These are phyloP conservation scores for Massarina eburnea DNA, from an alignment of 2,329 filamentous ascomycete genomes.

Conservation along the genomic window DNA sequence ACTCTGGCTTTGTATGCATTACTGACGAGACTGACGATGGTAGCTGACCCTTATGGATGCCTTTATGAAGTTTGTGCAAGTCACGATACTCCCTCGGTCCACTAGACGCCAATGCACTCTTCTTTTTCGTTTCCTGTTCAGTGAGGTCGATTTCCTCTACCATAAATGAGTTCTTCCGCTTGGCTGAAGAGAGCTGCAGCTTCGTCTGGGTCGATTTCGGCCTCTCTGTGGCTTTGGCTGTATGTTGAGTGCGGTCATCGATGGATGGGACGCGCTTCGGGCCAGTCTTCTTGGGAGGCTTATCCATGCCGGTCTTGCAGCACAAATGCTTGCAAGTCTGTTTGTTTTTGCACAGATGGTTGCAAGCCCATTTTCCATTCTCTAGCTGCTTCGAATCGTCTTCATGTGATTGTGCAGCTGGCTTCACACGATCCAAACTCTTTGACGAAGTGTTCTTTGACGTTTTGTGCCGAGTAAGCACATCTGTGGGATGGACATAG, in stretches of 20 bases:
- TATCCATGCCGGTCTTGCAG: slow-evolving; percentile 71
- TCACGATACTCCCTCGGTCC: slow-evolving; percentile 22
- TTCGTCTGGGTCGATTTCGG: slow-evolving; percentile 29
- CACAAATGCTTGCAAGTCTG: slow-evolving; percentile 69
- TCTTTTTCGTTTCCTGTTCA: slow-evolving; percentile 31
- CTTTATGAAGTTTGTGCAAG: slow-evolving; percentile 30
- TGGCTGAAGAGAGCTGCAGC: slow-evolving; percentile 27
- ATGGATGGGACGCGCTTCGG: slow-evolving; percentile 23
- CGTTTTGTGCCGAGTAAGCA: slow-evolving; percentile 21
- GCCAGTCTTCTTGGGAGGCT: slow-evolving; percentile 53
- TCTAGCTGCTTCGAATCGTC: slow-evolving; percentile 52
- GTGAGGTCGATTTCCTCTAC: slow-evolving; percentile 39
- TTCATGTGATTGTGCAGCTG: slow-evolving; percentile 7
- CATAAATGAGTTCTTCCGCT: slow-evolving; percentile 22
- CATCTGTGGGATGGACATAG: slow-evolving; percentile 37
- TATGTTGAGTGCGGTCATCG: slow-evolving; percentile 7
- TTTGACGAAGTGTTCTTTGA: slow-evolving; percentile 17
- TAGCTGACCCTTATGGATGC: slow-evolving; percentile 20
- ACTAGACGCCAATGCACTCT: slow-evolving; percentile 14
- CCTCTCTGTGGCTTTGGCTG: not conserved
- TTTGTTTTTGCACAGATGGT: slow-evolving; percentile 68
- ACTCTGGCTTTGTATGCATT: slow-evolving; percentile 30
- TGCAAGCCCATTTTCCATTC: slow-evolving; percentile 75
- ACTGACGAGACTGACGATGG: slow-evolving; percentile 23
- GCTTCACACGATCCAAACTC: slow-evolving; percentile 5